These are phyloP conservation scores for Rubia tinctorum DNA, from an alignment of 305 asterid species.

Conservation along the genomic window DNA sequence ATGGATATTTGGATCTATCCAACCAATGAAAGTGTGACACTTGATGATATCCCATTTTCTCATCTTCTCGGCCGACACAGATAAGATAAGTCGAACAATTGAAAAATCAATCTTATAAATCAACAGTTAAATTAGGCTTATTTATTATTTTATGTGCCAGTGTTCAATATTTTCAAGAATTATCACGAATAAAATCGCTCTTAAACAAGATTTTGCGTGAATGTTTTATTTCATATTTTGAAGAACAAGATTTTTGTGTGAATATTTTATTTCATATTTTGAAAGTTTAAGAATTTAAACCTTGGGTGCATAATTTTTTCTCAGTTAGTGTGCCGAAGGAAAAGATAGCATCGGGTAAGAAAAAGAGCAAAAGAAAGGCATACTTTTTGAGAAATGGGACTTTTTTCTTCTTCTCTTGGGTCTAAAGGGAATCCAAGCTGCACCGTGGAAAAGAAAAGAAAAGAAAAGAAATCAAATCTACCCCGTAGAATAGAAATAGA, in stretches of 20 bases:
- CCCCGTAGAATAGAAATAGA: neutral
- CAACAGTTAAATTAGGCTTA: neutral
- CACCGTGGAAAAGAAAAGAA: neutral
- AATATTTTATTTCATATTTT: neutral
- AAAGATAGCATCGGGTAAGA: neutral
- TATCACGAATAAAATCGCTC: no score
- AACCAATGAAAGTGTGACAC: neutral
- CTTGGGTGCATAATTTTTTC: neutral
- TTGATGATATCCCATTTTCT: neutral
- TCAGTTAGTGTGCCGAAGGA: neutral
- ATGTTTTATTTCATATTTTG: neutral
- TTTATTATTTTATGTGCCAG: neutral
- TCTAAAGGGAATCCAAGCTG: neutral
- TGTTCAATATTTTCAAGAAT: neutral
- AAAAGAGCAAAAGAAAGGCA: neutral
- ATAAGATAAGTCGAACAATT: neutral
- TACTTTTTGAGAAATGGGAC: neutral
- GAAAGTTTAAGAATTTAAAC: neutral
- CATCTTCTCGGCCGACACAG: neutral
- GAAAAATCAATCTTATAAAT: neutral
- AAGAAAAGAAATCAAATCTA: neutral
- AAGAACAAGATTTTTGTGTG: neutral
- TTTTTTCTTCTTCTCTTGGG: neutral
- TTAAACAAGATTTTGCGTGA: no score
- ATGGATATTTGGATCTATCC: neutral